Evolutionary conservation across 257 asterid genomes (phyloP), one percentile per base, ranked within the genome.

Genomic region (Nicotiana knightiana): DNA sequence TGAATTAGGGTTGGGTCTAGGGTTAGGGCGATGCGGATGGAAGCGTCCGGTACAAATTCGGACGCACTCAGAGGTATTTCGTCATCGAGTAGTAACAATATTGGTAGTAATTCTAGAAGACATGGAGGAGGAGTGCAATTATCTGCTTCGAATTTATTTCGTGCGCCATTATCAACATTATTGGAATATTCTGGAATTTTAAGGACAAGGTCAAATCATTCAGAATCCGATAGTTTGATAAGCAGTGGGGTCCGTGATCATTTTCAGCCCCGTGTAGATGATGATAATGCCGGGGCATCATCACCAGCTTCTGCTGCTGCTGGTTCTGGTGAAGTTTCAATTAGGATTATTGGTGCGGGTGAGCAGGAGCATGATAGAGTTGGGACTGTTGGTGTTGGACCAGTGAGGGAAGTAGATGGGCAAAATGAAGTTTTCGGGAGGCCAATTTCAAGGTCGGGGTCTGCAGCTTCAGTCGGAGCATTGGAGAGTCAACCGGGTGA

Each of bases 241-340:
- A 86, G 79, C 73, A 68, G 64, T 67, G 92, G 90, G 8, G 37
- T 82, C 78, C 89, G 85, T 1, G 89, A 86, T 57, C 90, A 82
- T 81, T 80, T 80, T 57, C 92, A 87, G 78, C 13, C 86, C 10
- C 90, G 82, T 53, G 80, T 67, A 0, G 85, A 85, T 10, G 89
- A 51, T 26, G 58, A 53, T 3, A 53, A 88, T 57, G 67, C 90
- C 28, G 83, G 85, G 30, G 83, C 90, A 33, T 46, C 90, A 28
- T 46, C 88, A 63, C 64, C 88, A 8, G 70, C 86, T 66, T 81
- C 83, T 61, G 81, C 79, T 9, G 84, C 65, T 37, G 81, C 55
- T n/a, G 87, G 79, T 5, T 71, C 86, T 3, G 97, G 87, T 33
- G 98, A 93, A 90, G 97, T 94, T 82, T 91, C 98, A 7, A 94